These are phyloP conservation scores for Chondrus crispus DNA, from an alignment of 23 red algal genomes.

Conservation along the genomic window DNA sequence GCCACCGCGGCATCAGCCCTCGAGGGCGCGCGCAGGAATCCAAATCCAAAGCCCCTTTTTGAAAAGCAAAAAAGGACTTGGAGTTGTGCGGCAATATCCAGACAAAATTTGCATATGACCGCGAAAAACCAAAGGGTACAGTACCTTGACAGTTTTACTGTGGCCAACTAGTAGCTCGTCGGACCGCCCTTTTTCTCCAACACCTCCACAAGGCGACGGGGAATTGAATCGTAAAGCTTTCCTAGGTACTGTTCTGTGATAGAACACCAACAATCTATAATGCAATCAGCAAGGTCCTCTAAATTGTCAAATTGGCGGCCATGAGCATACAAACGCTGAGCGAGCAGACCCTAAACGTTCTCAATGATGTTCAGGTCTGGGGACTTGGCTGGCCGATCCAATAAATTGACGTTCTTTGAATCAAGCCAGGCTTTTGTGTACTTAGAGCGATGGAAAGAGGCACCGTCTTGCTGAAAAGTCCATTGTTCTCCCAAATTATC, in stretches of 20 bases:
- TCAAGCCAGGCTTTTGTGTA: neutral
- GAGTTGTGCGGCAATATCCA: no score
- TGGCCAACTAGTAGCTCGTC: neutral
- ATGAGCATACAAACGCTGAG: neutral
- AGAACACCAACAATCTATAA: neutral
- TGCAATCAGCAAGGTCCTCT: neutral
- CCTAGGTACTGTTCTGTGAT: neutral
- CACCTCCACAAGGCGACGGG: neutral
- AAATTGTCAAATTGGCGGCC: neutral
- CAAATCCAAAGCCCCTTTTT: no score
- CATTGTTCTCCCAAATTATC: neutral
- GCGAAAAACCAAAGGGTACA: neutral
- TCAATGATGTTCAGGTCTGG: neutral
- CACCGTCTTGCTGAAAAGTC: neutral
- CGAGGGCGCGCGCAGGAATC: no score
- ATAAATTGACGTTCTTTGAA: neutral
- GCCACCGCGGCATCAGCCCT: no score
- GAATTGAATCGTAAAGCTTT: neutral
- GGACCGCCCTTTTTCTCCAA: neutral
- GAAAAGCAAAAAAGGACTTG: no score
- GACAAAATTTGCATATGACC: neutral
- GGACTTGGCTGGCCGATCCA: neutral
- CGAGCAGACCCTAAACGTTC: neutral
- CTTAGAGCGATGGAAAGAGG: neutral
- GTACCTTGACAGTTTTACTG: neutral